Evolutionary conservation across 345 rosid species (phyloP), one percentile per base, ranked within the genome.

Genomic region (Salix arbutifolia): DNA sequence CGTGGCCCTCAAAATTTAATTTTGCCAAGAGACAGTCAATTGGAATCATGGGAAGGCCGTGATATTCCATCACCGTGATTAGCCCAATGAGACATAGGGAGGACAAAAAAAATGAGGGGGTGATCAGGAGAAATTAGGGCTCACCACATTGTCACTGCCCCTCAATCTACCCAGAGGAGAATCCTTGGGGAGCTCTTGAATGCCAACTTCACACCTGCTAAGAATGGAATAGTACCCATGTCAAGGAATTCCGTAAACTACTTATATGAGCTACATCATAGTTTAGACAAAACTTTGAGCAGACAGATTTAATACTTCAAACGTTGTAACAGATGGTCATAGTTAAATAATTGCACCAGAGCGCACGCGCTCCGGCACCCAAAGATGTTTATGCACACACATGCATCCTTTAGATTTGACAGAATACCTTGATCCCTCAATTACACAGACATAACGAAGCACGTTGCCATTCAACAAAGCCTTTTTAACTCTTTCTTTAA

Each of bases 111-210:
- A 46, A 46, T 13, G 52, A 56, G 40, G 40, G 33, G 37, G 56
- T 18, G n/a, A 19, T 25, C 19, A 75, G 58, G 62, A 10, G 69
- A 78, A 37, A 67, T n/a, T 33, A 8, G 23, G 71, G 61, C 88
- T 81, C 86, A 93, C 99, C 86, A 91, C 90, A 56, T 95, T 95
- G 80, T 95, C 99, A 74, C 99, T 93, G 84, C 99, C 99, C 80
- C 90, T 86, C 87, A 93, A 72, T 82, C 99, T 85, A 81, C 99
- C 99, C 86, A 93, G 67, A 65, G 99, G 83, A 11, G 97, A 91
- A 71, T 87, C 87, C 84, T 82, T 89, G 2, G 97, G 78, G 75
- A 95, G 91, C 83, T 95, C 99, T 86, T 90, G 90, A 82, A 95
- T 87, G 66, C 99, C 99, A 73, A 95, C 99, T 71, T 88, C 88